Conservation (phyloP, 2,329 filamentous ascomycete species). For the Beauveria asiatica region DNA sequence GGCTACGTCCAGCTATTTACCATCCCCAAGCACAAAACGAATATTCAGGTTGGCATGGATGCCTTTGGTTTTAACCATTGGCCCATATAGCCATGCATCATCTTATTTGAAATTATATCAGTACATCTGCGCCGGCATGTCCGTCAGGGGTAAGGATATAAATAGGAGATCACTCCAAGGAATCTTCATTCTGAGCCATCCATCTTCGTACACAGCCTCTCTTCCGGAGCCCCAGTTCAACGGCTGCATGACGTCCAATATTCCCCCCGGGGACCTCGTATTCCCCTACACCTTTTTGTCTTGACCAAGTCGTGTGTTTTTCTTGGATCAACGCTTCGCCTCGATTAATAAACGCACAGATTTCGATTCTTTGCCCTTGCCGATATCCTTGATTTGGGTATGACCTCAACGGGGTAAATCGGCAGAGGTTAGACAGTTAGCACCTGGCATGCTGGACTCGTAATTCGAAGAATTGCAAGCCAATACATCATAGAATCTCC, state of each 20-base stretch:
- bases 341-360: background rate
- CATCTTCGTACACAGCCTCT: background rate
- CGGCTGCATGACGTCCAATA: background rate
- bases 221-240: background rate
- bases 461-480: background rate
- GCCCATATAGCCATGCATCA: no score
- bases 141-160: background rate
- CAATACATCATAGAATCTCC: constrained; percentile 2
- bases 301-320: background rate
- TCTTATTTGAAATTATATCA: no score
- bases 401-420: background rate
- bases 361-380: background rate
- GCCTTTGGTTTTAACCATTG: no score
- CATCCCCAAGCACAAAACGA: no score
- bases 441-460: background rate
- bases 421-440: no score
- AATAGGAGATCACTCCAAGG: background rate
- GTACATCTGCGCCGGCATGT: no score
- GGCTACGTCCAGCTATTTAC: no score
- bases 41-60: no score
- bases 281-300: background rate
- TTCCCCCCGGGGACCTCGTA: background rate
- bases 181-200: background rate
- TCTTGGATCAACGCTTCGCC: background rate
- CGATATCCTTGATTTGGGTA: background rate